Percentiles rank a stretch among this genome's conserved stretches.
phyloP scores from a whole-genome alignment of 2,329 filamentous ascomycete species.

The Fusarium buharicum region DNA sequence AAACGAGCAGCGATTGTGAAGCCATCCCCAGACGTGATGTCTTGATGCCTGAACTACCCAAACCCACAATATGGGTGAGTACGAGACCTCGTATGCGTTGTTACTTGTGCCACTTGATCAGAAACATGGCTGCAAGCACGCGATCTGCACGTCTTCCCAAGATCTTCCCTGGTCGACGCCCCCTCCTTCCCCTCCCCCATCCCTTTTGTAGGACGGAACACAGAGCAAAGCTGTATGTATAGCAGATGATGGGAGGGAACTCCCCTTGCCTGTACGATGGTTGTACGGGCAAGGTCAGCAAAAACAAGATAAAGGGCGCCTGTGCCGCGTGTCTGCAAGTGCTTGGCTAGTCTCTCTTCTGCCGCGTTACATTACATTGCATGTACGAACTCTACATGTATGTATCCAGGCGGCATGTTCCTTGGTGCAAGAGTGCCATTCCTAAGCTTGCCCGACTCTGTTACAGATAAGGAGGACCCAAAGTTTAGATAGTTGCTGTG shows the following conservation, averaged over 20 bases:
- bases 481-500: not conserved
- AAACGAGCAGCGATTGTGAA: constrained; percentile 19
- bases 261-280: constrained; percentile 25
- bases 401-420: constrained; percentile 11
- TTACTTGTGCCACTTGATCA: constrained; percentile 45
- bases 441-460: not conserved
- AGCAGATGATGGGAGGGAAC: not conserved
- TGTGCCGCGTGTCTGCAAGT: constrained; percentile 42
- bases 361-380: constrained; percentile 19
- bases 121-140: constrained; percentile 47
- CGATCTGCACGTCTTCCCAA: constrained; percentile 43
- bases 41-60: constrained; percentile 43
- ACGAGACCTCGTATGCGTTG: constrained; percentile 41
- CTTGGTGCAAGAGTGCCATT: not conserved
- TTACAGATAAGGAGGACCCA: too few species aligned
- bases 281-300: constrained; percentile 14
- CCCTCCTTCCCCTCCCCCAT: not conserved
- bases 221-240: not conserved
- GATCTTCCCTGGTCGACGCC: constrained; percentile 35
- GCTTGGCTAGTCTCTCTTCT: constrained; percentile 33
- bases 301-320: constrained; percentile 23
- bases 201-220: constrained; percentile 12
- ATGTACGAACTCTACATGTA: constrained; percentile 19
- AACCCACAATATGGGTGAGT: constrained; percentile 9
- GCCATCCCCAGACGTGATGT: constrained; percentile 19